These are phyloP conservation scores for Prillingera fragicola DNA, from an alignment of 1,284 basidiomycete genomes.

Conservation along the genomic window DNA sequence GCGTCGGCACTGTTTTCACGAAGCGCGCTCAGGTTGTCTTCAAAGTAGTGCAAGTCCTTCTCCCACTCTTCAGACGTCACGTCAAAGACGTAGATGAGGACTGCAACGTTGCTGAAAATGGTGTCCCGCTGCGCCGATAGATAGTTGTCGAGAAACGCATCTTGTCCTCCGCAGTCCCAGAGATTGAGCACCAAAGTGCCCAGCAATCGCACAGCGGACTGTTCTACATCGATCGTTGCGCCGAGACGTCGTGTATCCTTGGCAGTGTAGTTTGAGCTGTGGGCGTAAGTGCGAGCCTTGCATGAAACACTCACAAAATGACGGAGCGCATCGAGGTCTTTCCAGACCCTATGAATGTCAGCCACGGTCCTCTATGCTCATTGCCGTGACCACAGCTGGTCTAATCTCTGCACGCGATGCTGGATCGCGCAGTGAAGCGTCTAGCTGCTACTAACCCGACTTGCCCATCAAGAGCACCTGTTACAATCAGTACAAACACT, in stretches of 20 bases:
- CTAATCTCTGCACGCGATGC: no score
- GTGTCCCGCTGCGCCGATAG: conserved; percentile 81
- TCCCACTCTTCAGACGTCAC: conserved; percentile 64
- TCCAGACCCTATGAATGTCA: conserved; percentile 47
- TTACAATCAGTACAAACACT: conserved; percentile 2
- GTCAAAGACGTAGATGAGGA: conserved; percentile 98
- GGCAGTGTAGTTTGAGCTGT: conserved; percentile 87
- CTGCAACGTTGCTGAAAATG: conserved; percentile 92
- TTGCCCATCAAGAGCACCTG: conserved; percentile 87
- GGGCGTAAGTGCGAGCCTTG: neutral
- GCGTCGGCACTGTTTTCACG: conserved; percentile 61
- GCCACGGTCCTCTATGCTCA: neutral
- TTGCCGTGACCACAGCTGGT: no score
- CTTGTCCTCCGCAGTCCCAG: conserved; percentile 98
- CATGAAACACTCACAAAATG: conserved; percentile 75
- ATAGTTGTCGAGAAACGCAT: conserved; percentile 95
- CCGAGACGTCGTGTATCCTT: conserved; percentile 82
- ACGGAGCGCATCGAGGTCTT: conserved; percentile 97
- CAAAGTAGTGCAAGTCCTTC: conserved; percentile 75
- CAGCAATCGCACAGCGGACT: conserved; percentile 93
- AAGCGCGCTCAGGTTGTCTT: conserved; percentile 74
- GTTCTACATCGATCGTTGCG: conserved; percentile 96
- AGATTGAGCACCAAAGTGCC: conserved; percentile 63
- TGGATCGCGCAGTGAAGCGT: neutral
- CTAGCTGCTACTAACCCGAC: conserved; percentile 54